These are phyloP conservation scores for Boletus semigastroideus DNA, from an alignment of 1,284 basidiomycete genomes.

Conservation along the genomic window DNA sequence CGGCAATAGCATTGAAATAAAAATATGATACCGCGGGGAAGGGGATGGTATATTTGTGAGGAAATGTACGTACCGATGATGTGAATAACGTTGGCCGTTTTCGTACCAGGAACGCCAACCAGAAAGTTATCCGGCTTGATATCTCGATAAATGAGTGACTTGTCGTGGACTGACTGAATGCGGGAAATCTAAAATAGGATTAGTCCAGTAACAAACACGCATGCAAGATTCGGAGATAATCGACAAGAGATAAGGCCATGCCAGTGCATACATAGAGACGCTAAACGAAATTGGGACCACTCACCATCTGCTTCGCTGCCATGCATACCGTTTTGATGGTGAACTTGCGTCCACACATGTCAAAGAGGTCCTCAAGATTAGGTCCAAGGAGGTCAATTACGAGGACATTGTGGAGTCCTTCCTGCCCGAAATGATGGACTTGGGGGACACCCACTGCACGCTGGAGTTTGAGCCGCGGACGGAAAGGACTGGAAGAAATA, in stretches of 20 bases:
- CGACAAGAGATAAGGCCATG: background rate
- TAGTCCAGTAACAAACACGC: constrained; percentile 2
- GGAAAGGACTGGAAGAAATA: constrained; percentile 4
- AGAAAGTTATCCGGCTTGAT: constrained; percentile 99
- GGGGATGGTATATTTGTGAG: background rate
- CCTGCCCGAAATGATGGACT: constrained; percentile 98
- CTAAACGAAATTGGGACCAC: constrained; percentile 19
- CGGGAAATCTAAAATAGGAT: constrained; percentile 75
- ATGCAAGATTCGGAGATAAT: background rate
- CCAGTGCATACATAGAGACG: constrained; percentile 6
- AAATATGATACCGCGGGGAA: constrained; percentile 5
- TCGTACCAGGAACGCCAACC: constrained; percentile 92
- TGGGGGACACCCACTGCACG: constrained; percentile 87
- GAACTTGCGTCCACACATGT: constrained; percentile 98
- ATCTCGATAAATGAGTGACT: constrained; percentile 98
- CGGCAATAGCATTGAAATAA: background rate
- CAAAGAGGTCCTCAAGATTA: constrained; percentile 95
- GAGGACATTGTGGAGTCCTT: constrained; percentile 95
- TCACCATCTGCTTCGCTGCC: constrained; percentile 98
- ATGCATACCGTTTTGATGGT: constrained; percentile 97
- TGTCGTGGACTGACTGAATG: constrained; percentile 96
- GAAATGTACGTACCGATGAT: constrained; percentile 70
- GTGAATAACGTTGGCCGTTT: constrained; percentile 87
- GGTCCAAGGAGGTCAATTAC: constrained; percentile 98
- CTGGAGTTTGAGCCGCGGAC: constrained; percentile 14